Base-by-base conservation (phyloP, 768 basidiomycete species). In the Fomitopsis serialis region DNA sequence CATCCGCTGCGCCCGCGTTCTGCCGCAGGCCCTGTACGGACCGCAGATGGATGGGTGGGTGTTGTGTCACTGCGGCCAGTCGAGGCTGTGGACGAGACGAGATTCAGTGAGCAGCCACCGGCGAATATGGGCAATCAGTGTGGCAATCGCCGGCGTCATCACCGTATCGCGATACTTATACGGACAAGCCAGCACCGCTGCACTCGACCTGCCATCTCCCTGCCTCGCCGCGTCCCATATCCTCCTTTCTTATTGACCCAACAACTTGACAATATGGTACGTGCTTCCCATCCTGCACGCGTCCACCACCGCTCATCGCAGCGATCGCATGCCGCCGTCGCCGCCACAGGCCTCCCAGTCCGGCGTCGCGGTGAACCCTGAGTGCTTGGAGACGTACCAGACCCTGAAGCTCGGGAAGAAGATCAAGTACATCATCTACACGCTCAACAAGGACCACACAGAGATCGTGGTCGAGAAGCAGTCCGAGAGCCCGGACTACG, bases 371-470 rank as follows among this genome's bases (percentile, higher is more conserved):
- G 80, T 85, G 56, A 70, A 79, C 74, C 49, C 66, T 0, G 65
- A 74, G 10, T 94, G 92, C 72, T 65, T 89, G 46, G 61, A 66
- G 8, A 67, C 65, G 45, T 93, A 70, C 77, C 78, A 89, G 63
- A 73, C 76, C 29, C 79, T 94, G 63, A 93, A 94, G 77, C 74
- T 87, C 25, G 77, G 78, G 61, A 88, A 85, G 78, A 84, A 80
- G 71, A 58, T 70, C 72, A 92, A 88, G 68, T 98, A 89, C 77
- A 82, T 98, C 74, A 77, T 93, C 69, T 97, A 81, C 77, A 73
- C 62, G 17, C 71, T 98, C 61, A 87, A 73, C 74, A 59, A 70
- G 15, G 70, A 70, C 48, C 70, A 78, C 56, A 85, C 80, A n/a
- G 79, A 89, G 71, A 88, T 98, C 70, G 63, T 90, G 59, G 85